phyloP scores from a whole-genome alignment of 1,284 basidiomycete species.

The Takashimella koratensis region DNA sequence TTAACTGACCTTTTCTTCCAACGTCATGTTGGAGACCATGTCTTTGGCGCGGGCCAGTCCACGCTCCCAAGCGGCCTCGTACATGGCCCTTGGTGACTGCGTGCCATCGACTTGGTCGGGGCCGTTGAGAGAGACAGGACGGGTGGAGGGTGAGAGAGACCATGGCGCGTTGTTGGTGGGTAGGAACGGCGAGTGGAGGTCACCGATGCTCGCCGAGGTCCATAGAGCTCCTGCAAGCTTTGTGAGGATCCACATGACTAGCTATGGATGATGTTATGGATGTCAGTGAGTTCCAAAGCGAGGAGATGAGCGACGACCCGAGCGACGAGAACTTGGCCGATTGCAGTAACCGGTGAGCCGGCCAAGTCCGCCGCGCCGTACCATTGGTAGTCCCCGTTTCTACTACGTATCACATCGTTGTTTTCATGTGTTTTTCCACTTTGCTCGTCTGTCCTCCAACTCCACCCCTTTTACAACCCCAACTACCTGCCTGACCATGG shows the following conservation, averaged over 20 bases:
- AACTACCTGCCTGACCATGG: too few relatives aligned
- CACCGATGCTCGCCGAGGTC: not conserved
- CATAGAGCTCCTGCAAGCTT: not conserved
- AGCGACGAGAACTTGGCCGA: too few relatives aligned
- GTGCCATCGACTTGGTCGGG: conserved; percentile 1
- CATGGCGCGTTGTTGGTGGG: too few relatives aligned
- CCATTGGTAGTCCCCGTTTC: too few relatives aligned
- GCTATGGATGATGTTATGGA: not conserved
- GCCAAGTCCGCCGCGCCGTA: too few relatives aligned
- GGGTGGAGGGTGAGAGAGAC: not conserved
- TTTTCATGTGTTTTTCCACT: too few relatives aligned
- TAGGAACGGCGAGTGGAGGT: too few relatives aligned
- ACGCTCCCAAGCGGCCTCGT: conserved; percentile 31
- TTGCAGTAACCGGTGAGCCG: too few relatives aligned
- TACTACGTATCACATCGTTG: too few relatives aligned
- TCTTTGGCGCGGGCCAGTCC: conserved; percentile 44
- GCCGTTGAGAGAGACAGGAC: conserved; percentile 7
- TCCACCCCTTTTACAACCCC: too few relatives aligned
- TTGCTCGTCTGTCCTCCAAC: too few relatives aligned
- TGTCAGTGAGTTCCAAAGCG: not conserved
- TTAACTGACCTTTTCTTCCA: conserved; percentile 50
- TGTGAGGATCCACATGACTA: not conserved
- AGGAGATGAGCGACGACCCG: too few relatives aligned
- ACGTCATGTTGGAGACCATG: conserved; percentile 49
- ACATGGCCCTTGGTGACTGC: conserved; percentile 11